Evolutionary conservation across 140 eudicot species (phyloP).

Genomic region (Flaveria floridana): DNA sequence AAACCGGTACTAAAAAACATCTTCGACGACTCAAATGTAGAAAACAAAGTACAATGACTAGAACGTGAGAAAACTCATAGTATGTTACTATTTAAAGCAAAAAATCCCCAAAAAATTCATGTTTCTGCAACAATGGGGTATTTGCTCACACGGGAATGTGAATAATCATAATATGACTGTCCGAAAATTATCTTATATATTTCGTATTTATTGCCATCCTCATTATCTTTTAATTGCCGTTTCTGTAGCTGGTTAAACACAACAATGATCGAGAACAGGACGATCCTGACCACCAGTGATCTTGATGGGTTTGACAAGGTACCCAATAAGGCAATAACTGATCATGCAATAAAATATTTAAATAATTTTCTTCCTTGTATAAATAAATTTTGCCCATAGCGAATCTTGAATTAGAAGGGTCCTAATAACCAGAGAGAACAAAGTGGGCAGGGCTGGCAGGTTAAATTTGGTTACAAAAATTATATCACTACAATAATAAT

Average conservation of each 20-base stretch:
- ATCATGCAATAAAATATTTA: background rate
- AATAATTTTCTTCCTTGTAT: background rate
- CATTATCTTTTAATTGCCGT: background rate
- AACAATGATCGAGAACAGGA: conserved; percentile 89
- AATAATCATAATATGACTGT: background rate
- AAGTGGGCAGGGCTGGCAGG: background rate
- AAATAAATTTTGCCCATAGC: background rate
- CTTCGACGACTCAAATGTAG: background rate
- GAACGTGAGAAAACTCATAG: background rate
- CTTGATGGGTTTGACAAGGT: conserved; percentile 98
- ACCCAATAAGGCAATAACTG: background rate
- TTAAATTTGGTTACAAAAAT: background rate
- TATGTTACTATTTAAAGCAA: background rate
- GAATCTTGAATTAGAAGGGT: background rate
- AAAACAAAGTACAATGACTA: background rate
- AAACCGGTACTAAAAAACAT: background rate
- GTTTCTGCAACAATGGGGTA: background rate
- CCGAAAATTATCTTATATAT: background rate
- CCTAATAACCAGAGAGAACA: background rate
- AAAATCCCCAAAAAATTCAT: background rate
- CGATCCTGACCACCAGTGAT: conserved; percentile 63
- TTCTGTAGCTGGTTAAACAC: conserved; percentile 84
- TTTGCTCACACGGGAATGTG: background rate
- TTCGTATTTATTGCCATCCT: background rate
- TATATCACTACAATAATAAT: background rate